Conservation (phyloP, 1,284 basidiomycete genomes). For the Heterobasidion irregulare region DNA sequence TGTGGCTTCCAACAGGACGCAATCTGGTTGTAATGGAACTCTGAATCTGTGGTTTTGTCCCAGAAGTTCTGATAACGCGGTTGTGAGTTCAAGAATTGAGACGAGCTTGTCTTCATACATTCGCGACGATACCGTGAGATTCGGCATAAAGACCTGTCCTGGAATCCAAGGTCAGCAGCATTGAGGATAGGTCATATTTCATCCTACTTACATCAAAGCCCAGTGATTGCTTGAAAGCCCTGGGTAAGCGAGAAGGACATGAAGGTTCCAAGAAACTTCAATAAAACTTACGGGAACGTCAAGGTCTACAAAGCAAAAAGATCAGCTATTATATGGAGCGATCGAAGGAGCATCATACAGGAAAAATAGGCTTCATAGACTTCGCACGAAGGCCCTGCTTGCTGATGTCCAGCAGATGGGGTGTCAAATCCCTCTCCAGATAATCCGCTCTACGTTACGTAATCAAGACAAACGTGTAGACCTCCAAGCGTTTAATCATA, state of each 20-base stretch:
- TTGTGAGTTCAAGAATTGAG: background rate
- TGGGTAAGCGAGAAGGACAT: no score
- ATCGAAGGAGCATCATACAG: constrained; percentile 37
- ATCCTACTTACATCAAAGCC: constrained; percentile 54
- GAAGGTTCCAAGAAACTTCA: no score
- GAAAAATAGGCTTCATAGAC: constrained; percentile 80
- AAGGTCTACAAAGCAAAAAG: constrained; percentile 45
- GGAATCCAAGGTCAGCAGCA: background rate
- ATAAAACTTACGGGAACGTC: constrained; percentile 73
- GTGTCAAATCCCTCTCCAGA: constrained; percentile 74
- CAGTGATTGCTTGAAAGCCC: constrained; percentile 65
- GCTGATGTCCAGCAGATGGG: constrained; percentile 71
- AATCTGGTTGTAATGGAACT: constrained; percentile 65
- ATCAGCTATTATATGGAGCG: background rate
- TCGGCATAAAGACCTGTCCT: constrained; percentile 87
- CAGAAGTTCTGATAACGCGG: constrained; percentile 63
- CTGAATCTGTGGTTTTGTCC: constrained; percentile 54
- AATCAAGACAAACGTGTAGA: background rate
- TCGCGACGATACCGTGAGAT: constrained; percentile 85
- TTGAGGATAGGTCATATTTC: no score
- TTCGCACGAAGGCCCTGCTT: constrained; percentile 78
- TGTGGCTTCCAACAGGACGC: constrained; percentile 54
- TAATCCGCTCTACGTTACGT: constrained; percentile 60
- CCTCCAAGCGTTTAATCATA: constrained; percentile 21
- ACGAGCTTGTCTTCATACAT: constrained; percentile 38